Base-by-base conservation (phyloP, 2,329 filamentous ascomycete species). In the Pseudocercospora vitis region DNA sequence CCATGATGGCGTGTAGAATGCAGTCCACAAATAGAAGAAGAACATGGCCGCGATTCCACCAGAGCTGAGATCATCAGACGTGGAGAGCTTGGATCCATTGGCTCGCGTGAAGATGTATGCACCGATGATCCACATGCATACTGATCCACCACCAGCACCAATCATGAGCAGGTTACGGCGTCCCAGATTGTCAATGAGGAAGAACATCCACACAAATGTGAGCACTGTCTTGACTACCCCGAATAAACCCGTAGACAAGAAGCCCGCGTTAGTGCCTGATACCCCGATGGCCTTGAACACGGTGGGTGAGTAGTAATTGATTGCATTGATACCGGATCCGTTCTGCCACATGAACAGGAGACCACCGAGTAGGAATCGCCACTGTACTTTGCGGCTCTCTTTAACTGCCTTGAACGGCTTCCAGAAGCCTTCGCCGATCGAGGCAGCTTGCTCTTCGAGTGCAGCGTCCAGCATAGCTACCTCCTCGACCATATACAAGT, bases 341-440 rank as follows among this genome's bases (percentile, higher is more conserved):
- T 92, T 92, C 71, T 92, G 88, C 79, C 84, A 90, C 49, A 91
- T 74, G 76, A 91, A 91, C 16, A 92, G 77, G 64, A 88, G 81
- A 51, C 81, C 81, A 42, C 88, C 88, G 8, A 91, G 78, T 68
- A 89, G 81, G 71, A 92, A 84, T 35, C 88, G 82, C 76, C 83
- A 89, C 60, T 82, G 82, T 21, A 88, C 79, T 65, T 79, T 80
- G 53, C 73, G 76, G 60, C 81, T 73, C 61, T 76, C 78, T 53
- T 79, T 75, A 18, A 81, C 76, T 6, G 76, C 74, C 55, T 75
- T 68, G 73, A 89, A 88, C 0, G 86, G 86, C 71, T 85, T 84
- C 83, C 84, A 89, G 77, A 91, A 90, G 2, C 87, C 87, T 12
- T 81, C 71, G 7, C 87, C 87, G 40, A 89, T 81, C 24, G 81